Evolutionary conservation across 495 filamentous ascomycete species (phyloP).

Genomic region (Xylaria telfairii): DNA sequence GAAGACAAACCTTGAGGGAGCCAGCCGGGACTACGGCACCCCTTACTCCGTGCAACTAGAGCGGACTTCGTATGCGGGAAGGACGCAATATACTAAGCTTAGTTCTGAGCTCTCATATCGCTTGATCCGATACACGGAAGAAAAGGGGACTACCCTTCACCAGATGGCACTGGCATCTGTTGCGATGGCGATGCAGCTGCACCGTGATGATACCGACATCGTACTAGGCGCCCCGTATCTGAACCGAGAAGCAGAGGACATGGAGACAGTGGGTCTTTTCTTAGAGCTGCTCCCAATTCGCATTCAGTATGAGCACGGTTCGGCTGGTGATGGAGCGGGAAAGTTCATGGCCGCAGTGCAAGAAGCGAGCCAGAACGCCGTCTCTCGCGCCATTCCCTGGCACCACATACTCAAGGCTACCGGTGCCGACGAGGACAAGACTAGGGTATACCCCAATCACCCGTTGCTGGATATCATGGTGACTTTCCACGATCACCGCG

Average conservation of each 20-base stretch:
- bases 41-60: neutral
- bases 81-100: slow-evolving; percentile 5
- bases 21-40: neutral
- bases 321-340: neutral
- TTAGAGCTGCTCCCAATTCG: slow-evolving; percentile 44
- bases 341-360: neutral
- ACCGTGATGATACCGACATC: slow-evolving; percentile 33
- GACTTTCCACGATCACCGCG: slow-evolving; percentile 36
- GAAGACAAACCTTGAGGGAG: neutral
- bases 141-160: slow-evolving; percentile 34
- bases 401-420: neutral
- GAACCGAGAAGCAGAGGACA: slow-evolving; percentile 37
- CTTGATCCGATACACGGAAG: neutral
- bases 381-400: slow-evolving; percentile 1
- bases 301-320: slow-evolving; percentile 24
- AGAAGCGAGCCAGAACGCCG: neutral
- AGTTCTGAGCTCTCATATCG: neutral
- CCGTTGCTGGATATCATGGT: slow-evolving; percentile 42
- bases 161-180: slow-evolving; percentile 41
- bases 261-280: slow-evolving; percentile 41
- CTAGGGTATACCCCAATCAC: slow-evolving; percentile 31
- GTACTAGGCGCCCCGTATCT: slow-evolving; percentile 38
- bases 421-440: neutral
- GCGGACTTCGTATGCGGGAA: neutral
- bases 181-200: slow-evolving; percentile 29